A percentile compares a stretch with the other conserved stretches of the same genome.
phyloP scores from a whole-genome alignment of 1,139 yeast genomes.

The Debaryomycetaceae sp. region DNA sequence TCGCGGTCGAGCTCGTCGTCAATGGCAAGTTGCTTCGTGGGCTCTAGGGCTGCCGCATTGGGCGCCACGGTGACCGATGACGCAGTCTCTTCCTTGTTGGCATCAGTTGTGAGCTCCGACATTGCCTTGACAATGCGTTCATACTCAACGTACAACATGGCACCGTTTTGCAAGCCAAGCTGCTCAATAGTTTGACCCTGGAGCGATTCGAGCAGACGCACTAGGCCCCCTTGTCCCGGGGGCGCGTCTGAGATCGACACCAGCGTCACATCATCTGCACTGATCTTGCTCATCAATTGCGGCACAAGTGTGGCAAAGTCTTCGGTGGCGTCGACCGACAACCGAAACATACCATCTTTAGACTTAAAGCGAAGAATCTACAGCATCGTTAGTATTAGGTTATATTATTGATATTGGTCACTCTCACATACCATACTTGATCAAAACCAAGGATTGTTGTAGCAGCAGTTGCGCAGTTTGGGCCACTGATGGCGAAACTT shows the following conservation, averaged over 20 bases:
- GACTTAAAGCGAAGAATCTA: slow-evolving; percentile 67
- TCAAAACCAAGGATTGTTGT: no score
- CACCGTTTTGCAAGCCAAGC: slow-evolving; percentile 76
- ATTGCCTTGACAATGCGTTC: slow-evolving; percentile 18
- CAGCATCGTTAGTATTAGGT: slow-evolving; percentile 5
- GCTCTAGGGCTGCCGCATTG: no score
- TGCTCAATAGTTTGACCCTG: slow-evolving; percentile 44
- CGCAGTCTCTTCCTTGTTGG: no score
- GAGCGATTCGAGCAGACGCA: slow-evolving; percentile 36
- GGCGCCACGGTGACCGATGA: no score
- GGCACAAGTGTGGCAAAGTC: slow-evolving; percentile 47
- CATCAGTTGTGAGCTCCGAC: no score
- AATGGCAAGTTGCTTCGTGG: slow-evolving; percentile 47
- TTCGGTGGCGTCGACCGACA: slow-evolving; percentile 46
- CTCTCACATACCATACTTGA: no score
- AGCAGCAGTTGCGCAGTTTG: no score
- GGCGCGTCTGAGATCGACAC: slow-evolving; percentile 45
- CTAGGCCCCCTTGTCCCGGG: slow-evolving; percentile 41
- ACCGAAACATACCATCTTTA: slow-evolving; percentile 77
- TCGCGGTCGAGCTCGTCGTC: slow-evolving; percentile 66
- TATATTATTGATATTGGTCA: no score
- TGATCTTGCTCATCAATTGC: slow-evolving; percentile 34
- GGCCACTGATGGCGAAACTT: no score
- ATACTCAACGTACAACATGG: slow-evolving; percentile 62
- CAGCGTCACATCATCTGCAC: slow-evolving; percentile 25